A percentile compares a stretch with the other conserved stretches of the same genome.
Evolutionary conservation across 1,139 yeast species (phyloP).

Genomic region (Candida labiduridarum): DNA sequence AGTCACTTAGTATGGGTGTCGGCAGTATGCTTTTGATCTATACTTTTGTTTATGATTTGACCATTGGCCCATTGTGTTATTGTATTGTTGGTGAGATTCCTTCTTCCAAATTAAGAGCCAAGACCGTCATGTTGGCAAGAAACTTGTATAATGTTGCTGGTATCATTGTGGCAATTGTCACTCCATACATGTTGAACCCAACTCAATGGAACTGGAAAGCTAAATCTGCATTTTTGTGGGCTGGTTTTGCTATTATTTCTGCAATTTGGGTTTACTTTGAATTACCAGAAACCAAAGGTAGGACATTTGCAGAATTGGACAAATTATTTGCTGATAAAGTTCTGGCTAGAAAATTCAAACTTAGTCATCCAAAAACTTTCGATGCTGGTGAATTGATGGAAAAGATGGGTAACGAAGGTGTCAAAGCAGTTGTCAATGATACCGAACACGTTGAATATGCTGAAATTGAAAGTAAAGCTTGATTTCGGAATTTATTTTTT

Average conservation of each 20-base stretch:
- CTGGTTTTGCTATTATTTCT: constrained; percentile 44
- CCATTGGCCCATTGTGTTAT: constrained; percentile 63
- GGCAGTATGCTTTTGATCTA: constrained; percentile 50
- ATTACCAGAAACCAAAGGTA: constrained; percentile 59
- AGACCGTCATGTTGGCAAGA: constrained; percentile 59
- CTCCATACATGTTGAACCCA: constrained; percentile 64
- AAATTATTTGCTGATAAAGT: constrained; percentile 45
- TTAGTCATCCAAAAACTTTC: constrained; percentile 20
- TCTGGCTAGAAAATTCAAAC: constrained; percentile 45
- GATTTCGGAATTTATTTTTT: neutral
- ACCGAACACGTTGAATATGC: constrained; percentile 15
- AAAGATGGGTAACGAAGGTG: constrained; percentile 37
- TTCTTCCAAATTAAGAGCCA: constrained; percentile 55
- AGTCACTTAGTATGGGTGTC: constrained; percentile 37
- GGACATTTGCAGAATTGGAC: constrained; percentile 65
- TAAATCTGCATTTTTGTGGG: constrained; percentile 62
- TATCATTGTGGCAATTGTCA: constrained; percentile 45
- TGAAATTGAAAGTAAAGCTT: constrained; percentile 11
- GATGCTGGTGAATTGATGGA: constrained; percentile 37
- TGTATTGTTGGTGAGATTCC: constrained; percentile 61
- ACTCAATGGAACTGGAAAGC: constrained; percentile 60
- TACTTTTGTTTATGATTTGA: constrained; percentile 52
- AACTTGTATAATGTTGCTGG: constrained; percentile 48
- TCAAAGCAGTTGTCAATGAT: constrained; percentile 31
- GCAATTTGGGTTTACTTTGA: constrained; percentile 53